Conservation (phyloP, 768 basidiomycete species). For the Suillus lakei region DNA sequence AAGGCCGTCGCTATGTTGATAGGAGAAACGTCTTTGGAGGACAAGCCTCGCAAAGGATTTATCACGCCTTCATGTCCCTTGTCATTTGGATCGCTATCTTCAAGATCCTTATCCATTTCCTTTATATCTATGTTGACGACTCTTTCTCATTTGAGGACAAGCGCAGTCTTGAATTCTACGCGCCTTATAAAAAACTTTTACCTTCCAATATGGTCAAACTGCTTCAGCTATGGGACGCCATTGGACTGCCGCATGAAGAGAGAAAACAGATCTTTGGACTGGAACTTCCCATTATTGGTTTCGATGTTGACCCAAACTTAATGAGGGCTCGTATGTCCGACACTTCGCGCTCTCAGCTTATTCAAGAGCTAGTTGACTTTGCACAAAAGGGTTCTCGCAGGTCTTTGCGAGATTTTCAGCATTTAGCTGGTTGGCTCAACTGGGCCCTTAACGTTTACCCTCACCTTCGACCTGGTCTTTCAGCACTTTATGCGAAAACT, state of each 20-base stretch:
- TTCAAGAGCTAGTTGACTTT: slow-evolving; percentile 16
- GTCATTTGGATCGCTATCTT: slow-evolving; percentile 34
- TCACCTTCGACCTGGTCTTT: slow-evolving; percentile 37
- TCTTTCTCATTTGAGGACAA: slow-evolving; percentile 11
- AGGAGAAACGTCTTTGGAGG: slow-evolving; percentile 30
- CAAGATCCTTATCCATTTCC: slow-evolving; percentile 17
- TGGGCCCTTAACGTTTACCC: slow-evolving; percentile 48
- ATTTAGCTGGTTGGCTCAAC: slow-evolving; percentile 42
- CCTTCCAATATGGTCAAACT: slow-evolving; percentile 17
- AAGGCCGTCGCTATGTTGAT: slow-evolving; percentile 29
- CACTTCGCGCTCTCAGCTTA: slow-evolving; percentile 22
- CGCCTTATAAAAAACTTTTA: not conserved
- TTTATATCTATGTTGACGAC: slow-evolving; percentile 36
- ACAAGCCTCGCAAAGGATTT: slow-evolving; percentile 24
- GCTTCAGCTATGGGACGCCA: slow-evolving; percentile 34
- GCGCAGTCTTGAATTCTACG: not conserved
- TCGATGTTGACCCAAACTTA: slow-evolving; percentile 33
- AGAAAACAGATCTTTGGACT: slow-evolving; percentile 34
- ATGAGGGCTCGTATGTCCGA: slow-evolving; percentile 31
- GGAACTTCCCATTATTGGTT: slow-evolving; percentile 41
- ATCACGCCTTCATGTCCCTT: slow-evolving; percentile 35
- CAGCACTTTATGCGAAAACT: slow-evolving; percentile 40
- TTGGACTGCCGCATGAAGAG: slow-evolving; percentile 35
- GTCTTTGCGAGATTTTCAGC: slow-evolving; percentile 31
- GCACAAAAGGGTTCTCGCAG: not conserved